phyloP scores from a whole-genome alignment of 345 rosid species.

The Lepidium sativum region DNA sequence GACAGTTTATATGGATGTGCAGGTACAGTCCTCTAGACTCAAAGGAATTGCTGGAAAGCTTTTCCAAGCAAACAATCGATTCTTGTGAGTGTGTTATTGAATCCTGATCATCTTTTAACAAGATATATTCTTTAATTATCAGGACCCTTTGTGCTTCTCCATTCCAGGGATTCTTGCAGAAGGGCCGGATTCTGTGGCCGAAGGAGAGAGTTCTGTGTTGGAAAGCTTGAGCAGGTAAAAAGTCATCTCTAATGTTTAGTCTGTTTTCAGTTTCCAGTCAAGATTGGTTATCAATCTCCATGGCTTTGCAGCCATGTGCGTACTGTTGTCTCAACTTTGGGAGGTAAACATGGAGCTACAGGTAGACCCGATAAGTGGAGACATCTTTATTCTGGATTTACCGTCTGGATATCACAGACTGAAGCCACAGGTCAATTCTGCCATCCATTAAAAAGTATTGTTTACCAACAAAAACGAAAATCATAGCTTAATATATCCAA shows the following conservation, averaged over 20 bases:
- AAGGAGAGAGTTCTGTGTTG: conserved; percentile 53
- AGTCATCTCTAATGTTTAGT: not conserved
- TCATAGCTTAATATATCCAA: not conserved
- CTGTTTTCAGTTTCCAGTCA: not conserved
- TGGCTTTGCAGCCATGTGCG: conserved; percentile 67
- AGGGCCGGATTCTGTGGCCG: conserved; percentile 57
- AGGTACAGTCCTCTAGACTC: conserved; percentile 81
- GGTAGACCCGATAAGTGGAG: conserved; percentile 54
- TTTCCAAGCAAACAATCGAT: conserved; percentile 62
- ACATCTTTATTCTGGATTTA: conserved; percentile 81
- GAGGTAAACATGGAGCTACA: conserved; percentile 73
- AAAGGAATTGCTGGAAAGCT: conserved; percentile 64
- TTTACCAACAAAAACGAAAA: not conserved
- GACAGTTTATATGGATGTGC: conserved; percentile 15
- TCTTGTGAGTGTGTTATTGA: conserved; percentile 56
- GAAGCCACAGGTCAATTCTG: conserved; percentile 52
- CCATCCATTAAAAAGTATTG: not conserved
- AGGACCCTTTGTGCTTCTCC: not conserved
- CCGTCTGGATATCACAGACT: conserved; percentile 76
- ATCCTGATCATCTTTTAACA: not conserved
- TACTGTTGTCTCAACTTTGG: conserved; percentile 78
- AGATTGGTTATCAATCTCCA: not conserved
- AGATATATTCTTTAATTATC: not conserved
- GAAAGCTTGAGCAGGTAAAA: conserved; percentile 81
- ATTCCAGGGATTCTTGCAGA: conserved; percentile 60